Percentiles rank a stretch among this genome's conserved stretches.
These are phyloP conservation scores for Termitomyces sp. DNA, from an alignment of 768 basidiomycete genomes.

Conservation along the genomic window DNA sequence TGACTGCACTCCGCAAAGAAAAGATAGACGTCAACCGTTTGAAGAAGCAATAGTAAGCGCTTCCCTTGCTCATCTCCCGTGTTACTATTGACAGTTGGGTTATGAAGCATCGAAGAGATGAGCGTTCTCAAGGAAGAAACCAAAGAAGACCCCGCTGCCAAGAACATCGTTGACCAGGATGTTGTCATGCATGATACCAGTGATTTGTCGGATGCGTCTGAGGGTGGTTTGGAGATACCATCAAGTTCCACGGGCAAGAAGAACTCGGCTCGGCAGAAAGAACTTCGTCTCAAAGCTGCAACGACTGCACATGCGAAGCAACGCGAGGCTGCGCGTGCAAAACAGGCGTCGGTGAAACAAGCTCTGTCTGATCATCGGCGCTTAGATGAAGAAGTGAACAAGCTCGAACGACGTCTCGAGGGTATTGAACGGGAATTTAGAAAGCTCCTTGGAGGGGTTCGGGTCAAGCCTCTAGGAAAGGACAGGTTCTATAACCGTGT, in stretches of 20 bases:
- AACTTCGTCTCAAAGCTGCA: slow-evolving; percentile 47
- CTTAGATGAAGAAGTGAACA: slow-evolving; percentile 84
- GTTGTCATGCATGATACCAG: slow-evolving; percentile 58
- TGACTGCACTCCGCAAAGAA: slow-evolving; percentile 92
- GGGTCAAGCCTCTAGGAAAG: slow-evolving; percentile 83
- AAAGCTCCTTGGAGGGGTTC: slow-evolving; percentile 76
- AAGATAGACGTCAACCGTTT: slow-evolving; percentile 92
- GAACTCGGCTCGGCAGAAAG: slow-evolving; percentile 44
- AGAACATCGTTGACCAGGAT: slow-evolving; percentile 52
- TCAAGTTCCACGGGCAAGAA: slow-evolving; percentile 40
- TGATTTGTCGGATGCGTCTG: slow-evolving; percentile 71
- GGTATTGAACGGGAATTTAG: slow-evolving; percentile 92
- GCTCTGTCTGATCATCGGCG: slow-evolving; percentile 79
- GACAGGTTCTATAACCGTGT: slow-evolving; percentile 94
- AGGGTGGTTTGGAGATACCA: slow-evolving; percentile 56
- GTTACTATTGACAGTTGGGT: slow-evolving; percentile 6
- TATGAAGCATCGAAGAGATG: slow-evolving; percentile 67
- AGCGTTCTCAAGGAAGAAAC: slow-evolving; percentile 51
- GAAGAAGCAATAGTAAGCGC: slow-evolving; percentile 80
- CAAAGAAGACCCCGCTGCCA: slow-evolving; percentile 41
- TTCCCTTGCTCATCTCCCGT: neutral
- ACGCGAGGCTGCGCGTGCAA: slow-evolving; percentile 71
- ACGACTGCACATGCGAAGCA: slow-evolving; percentile 69
- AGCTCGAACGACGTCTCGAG: slow-evolving; percentile 75
- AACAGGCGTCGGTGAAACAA: slow-evolving; percentile 76